A percentile compares a stretch with the other conserved stretches of the same genome.
Evolutionary conservation across 2,329 filamentous ascomycete genomes (phyloP).

Genomic region (Emmonsia crescens): DNA sequence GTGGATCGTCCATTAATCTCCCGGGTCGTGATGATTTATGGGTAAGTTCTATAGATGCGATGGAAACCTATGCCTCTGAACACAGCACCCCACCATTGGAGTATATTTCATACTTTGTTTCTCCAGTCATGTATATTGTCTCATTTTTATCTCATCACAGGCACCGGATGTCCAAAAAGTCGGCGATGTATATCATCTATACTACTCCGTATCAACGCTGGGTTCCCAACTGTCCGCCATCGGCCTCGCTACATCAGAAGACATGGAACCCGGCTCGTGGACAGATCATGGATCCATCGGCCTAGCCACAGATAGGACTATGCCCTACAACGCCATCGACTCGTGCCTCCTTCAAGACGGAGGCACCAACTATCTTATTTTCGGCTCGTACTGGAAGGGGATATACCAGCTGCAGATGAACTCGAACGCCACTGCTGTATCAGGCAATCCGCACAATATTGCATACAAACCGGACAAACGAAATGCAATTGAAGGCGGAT

Average conservation of each 20-base stretch:
- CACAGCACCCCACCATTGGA: not conserved
- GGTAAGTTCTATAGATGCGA: conserved; percentile 23
- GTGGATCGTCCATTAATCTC: conserved; percentile 37
- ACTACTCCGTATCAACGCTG: conserved; percentile 55
- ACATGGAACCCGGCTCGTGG: conserved; percentile 29
- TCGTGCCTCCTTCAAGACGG: conserved; percentile 39
- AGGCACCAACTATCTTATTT: conserved; percentile 42
- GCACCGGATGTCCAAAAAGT: conserved; percentile 53
- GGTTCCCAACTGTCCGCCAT: conserved; percentile 53
- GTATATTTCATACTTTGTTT: not conserved
- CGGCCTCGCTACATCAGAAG: conserved; percentile 43
- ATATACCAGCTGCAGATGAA: conserved; percentile 50
- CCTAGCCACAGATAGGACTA: conserved; percentile 28
- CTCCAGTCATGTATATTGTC: not conserved
- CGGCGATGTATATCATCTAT: conserved; percentile 51
- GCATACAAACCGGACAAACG: conserved; percentile 42
- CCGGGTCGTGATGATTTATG: conserved; percentile 40
- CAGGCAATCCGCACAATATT: conserved; percentile 36
- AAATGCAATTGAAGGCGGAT: conserved; percentile 48
- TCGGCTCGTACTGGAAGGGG: conserved; percentile 59
- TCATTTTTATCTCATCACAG: conserved; percentile 24
- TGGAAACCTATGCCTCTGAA: not conserved
- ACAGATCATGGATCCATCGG: conserved; percentile 25
- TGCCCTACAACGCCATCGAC: conserved; percentile 52
- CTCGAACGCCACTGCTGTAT: conserved; percentile 15